Conservation (phyloP, 306 rosid species). For the Glycine tomentella region DNA sequence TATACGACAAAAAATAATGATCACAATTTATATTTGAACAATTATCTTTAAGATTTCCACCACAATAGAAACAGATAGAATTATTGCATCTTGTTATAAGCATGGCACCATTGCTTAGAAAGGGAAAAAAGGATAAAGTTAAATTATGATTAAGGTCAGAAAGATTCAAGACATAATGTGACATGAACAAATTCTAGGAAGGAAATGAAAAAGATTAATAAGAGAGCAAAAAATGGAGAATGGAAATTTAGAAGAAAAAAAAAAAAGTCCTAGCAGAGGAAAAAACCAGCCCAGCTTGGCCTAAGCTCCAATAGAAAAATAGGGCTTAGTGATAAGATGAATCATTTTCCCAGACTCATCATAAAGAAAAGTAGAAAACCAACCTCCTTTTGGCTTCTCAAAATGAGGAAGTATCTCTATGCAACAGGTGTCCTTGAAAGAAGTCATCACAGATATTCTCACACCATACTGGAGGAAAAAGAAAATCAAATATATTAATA, state of each 20-base stretch:
- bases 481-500: slow-evolving; percentile 32
- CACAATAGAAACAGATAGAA: too few relatives aligned
- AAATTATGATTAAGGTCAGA: background rate
- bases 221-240: background rate
- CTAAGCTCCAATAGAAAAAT: background rate
- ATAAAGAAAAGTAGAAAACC: slow-evolving; percentile 37
- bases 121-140: background rate
- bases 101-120: background rate
- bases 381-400: slow-evolving; percentile 68
- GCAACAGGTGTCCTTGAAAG: slow-evolving; percentile 84
- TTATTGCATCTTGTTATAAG: background rate
- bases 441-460: slow-evolving; percentile 73
- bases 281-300: slow-evolving; percentile 7
- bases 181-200: background rate
- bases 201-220: background rate
- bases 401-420: slow-evolving; percentile 83
- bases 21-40: background rate
- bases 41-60: background rate
- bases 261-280: background rate
- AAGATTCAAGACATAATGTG: too few relatives aligned
- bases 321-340: background rate
- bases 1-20: background rate
- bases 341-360: slow-evolving; percentile 8
- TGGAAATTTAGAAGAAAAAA: background rate
- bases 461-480: slow-evolving; percentile 65